Conservation (phyloP, 1,139 yeast species). For the Kluyveromyces sp. region DNA sequence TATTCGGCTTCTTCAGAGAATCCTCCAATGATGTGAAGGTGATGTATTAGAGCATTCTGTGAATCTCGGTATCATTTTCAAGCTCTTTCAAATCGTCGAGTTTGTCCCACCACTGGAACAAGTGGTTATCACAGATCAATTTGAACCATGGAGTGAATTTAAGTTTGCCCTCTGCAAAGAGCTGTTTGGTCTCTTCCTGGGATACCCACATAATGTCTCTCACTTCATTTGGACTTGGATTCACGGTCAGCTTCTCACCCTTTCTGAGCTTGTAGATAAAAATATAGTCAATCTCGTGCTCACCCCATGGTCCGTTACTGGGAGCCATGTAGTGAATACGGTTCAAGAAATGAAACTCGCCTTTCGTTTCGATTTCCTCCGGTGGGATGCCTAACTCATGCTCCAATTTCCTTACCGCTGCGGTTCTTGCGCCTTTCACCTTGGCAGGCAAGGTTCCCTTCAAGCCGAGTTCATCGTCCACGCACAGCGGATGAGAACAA, state of each 20-base stretch:
- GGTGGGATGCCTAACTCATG: constrained; percentile 92
- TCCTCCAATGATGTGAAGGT: neutral
- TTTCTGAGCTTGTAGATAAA: constrained; percentile 66
- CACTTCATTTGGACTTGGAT: constrained; percentile 73
- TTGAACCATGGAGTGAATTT: constrained; percentile 97
- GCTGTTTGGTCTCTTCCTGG: constrained; percentile 54
- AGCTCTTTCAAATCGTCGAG: constrained; percentile 42
- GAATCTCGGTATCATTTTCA: constrained; percentile 29
- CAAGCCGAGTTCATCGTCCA: constrained; percentile 68
- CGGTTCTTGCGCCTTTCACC: constrained; percentile 70
- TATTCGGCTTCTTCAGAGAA: no score
- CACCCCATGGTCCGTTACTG: constrained; percentile 84
- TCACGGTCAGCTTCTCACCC: constrained; percentile 35
- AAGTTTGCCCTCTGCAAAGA: constrained; percentile 62
- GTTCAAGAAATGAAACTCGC: constrained; percentile 67
- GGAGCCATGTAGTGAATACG: constrained; percentile 94
- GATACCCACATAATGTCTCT: constrained; percentile 72
- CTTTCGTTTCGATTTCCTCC: constrained; percentile 35
- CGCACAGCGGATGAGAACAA: constrained; percentile 93
- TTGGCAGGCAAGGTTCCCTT: constrained; percentile 46
- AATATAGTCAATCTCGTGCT: constrained; percentile 94
- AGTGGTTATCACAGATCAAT: constrained; percentile 81
- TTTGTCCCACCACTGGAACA: constrained; percentile 91
- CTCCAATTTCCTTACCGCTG: constrained; percentile 85
- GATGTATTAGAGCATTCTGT: constrained; percentile 25